Conservation (phyloP, 1,139 yeast genomes). For the Kluyveromyces marxianus region DNA sequence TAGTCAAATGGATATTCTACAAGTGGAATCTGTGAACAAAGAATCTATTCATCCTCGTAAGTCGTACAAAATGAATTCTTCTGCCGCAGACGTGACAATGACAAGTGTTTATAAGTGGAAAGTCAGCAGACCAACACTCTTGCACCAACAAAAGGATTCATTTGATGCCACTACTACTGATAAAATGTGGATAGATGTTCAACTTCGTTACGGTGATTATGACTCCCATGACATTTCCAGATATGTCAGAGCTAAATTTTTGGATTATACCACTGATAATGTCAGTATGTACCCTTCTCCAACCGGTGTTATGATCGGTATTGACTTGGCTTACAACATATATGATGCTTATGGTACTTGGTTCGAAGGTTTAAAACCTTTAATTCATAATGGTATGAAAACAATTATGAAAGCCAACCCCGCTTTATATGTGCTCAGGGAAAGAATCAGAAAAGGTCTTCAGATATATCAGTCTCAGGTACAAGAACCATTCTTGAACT, state of each 20-base stretch:
- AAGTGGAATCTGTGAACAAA: slow-evolving; percentile 80
- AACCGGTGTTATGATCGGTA: slow-evolving; percentile 83
- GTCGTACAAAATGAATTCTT: slow-evolving; percentile 94
- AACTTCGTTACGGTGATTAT: slow-evolving; percentile 91
- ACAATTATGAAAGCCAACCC: slow-evolving; percentile 95
- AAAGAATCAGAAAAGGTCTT: slow-evolving; percentile 86
- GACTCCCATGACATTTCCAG: slow-evolving; percentile 96
- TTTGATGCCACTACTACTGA: slow-evolving; percentile 41
- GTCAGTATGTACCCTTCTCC: slow-evolving; percentile 86
- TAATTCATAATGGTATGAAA: slow-evolving; percentile 85
- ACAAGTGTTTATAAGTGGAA: slow-evolving; percentile 77
- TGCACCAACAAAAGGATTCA: slow-evolving; percentile 54
- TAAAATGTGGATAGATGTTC: slow-evolving; percentile 93
- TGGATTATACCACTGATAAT: slow-evolving; percentile 88
- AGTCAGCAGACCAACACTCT: slow-evolving; percentile 72
- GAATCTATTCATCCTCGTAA: slow-evolving; percentile 95
- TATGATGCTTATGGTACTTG: slow-evolving; percentile 96
- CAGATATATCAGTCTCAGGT: slow-evolving; percentile 93
- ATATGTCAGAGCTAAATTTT: slow-evolving; percentile 84
- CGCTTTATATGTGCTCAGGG: slow-evolving; percentile 83
- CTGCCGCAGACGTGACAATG: slow-evolving; percentile 84
- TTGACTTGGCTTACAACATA: slow-evolving; percentile 93
- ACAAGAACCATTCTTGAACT: slow-evolving; percentile 83
- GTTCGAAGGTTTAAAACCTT: slow-evolving; percentile 90
- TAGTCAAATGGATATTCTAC: slow-evolving; percentile 74